Conservation (phyloP, 208 protist genomes). For the Acanthamoeba healyi region DNA sequence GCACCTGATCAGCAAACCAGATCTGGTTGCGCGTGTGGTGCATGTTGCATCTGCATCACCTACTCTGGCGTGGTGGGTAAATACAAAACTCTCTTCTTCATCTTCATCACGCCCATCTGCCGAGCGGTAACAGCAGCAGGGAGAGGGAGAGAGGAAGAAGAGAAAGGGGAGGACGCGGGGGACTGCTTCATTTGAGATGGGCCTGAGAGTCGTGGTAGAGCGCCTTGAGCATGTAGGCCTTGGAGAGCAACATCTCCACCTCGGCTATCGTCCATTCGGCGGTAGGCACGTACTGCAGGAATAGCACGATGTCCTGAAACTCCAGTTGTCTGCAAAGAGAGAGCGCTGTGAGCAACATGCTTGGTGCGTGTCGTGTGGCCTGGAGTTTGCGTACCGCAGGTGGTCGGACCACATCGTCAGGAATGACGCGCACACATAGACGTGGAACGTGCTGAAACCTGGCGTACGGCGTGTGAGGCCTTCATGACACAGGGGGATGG, state of each 20-base stretch:
- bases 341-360: conserved; percentile 6
- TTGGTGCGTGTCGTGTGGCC: not conserved
- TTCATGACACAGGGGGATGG: not conserved
- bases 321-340: conserved; percentile 68
- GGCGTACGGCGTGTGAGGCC: not conserved
- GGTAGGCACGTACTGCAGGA: conserved; percentile 89
- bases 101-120: too few species aligned
- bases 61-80: too few species aligned
- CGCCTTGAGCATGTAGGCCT: conserved; percentile 81
- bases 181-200: conserved; percentile 55
- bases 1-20: too few species aligned
- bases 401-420: conserved; percentile 83
- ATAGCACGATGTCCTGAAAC: conserved; percentile 88
- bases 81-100: too few species aligned
- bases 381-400: conserved; percentile 58
- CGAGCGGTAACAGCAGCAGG: too few species aligned
- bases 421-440: conserved; percentile 92
- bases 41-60: too few species aligned
- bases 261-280: conserved; percentile 86
- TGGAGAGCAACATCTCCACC: conserved; percentile 87
- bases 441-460: conserved; percentile 87
- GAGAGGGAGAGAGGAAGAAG: too few species aligned
- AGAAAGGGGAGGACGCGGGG: too few species aligned
- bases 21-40: too few species aligned
- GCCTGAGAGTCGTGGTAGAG: conserved; percentile 70